Conservation (phyloP, 164 flowering plant species). For the Tetracentron sinense region DNA sequence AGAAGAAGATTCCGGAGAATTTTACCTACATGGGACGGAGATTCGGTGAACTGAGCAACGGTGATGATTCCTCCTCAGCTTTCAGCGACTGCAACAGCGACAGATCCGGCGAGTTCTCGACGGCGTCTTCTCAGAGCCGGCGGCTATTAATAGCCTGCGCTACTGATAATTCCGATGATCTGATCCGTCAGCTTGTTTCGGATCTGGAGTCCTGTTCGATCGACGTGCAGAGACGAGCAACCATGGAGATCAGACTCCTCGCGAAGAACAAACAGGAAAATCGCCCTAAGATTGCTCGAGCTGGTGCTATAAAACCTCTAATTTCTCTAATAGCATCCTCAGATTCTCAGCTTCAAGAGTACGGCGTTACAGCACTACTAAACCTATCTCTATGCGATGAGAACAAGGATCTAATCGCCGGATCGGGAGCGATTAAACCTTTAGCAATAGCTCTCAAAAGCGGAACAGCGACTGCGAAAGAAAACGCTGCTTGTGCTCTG, state of each 20-base stretch:
- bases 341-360: conserved; percentile 62
- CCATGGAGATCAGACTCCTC: conserved; percentile 63
- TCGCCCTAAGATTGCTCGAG: conserved; percentile 54
- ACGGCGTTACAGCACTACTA: conserved; percentile 76
- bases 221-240: conserved; percentile 64
- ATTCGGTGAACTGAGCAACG: conserved; percentile 29
- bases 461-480: conserved; percentile 68
- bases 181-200: conserved; percentile 54
- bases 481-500: conserved; percentile 90
- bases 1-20: conserved; percentile 26
- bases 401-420: conserved; percentile 57
- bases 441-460: conserved; percentile 50
- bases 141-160: conserved; percentile 42
- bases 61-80: conserved; percentile 42
- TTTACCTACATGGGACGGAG: conserved; percentile 48
- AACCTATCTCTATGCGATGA: conserved; percentile 78
- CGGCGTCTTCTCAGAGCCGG: conserved; percentile 44
- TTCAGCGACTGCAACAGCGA: conserved; percentile 85
- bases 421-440: conserved; percentile 72
- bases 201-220: conserved; percentile 55
- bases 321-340: conserved; percentile 51
- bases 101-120: conserved; percentile 65
- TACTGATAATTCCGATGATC: conserved; percentile 53
- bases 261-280: conserved; percentile 79
- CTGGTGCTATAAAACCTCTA: conserved; percentile 68